A percentile compares a stretch with the other conserved stretches of the same genome.
phyloP scores from a whole-genome alignment of 176 grass and related monocot genomes.

The Musa schizocarpa region DNA sequence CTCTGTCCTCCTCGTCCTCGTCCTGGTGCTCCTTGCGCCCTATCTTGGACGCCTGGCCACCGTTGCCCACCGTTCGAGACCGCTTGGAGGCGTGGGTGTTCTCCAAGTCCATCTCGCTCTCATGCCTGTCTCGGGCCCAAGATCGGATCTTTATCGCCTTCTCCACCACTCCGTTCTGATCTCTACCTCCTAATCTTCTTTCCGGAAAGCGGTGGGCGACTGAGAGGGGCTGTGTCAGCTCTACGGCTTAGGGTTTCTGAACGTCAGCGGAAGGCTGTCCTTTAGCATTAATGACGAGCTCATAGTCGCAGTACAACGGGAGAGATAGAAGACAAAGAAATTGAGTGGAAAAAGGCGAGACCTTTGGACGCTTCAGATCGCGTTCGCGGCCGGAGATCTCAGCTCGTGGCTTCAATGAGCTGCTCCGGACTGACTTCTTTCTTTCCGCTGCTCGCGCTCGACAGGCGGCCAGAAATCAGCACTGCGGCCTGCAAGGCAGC shows the following conservation, averaged over 20 bases:
- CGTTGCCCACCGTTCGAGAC: slow-evolving; percentile 10
- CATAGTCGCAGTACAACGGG: background rate
- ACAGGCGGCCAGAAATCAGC: background rate
- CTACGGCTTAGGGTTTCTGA: background rate
- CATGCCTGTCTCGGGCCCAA: background rate
- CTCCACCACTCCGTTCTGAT: background rate
- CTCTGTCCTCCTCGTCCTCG: slow-evolving; percentile 13
- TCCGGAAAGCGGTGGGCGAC: background rate
- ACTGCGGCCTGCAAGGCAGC: background rate
- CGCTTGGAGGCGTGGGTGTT: slow-evolving; percentile 12
- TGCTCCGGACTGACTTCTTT: background rate
- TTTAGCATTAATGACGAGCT: background rate
- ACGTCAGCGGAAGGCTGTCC: background rate
- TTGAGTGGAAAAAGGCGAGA: background rate
- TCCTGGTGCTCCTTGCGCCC: slow-evolving; percentile 7
- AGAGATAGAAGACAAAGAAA: too few species aligned
- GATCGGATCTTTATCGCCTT: background rate
- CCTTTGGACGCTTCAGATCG: background rate
- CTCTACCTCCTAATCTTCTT: background rate
- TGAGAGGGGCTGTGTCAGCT: background rate
- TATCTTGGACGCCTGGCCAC: slow-evolving; percentile 3
- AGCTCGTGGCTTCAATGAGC: background rate
- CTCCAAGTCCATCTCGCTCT: slow-evolving; percentile 8
- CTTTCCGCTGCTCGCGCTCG: background rate
- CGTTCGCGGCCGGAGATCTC: background rate